phyloP scores from a whole-genome alignment of 148 eudicot genomes.

The Rhododendron ferrugineum region DNA sequence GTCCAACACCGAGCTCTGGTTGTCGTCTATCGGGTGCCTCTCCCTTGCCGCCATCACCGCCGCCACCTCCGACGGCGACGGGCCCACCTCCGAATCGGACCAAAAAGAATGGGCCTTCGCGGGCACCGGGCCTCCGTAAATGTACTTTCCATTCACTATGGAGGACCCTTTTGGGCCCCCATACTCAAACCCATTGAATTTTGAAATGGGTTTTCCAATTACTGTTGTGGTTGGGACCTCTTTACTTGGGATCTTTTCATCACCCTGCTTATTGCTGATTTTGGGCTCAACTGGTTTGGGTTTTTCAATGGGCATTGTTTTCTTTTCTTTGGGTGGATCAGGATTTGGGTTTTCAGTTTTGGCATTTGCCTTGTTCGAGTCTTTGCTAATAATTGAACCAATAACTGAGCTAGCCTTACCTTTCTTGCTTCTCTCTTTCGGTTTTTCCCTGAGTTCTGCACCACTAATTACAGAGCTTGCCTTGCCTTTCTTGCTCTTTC shows the following conservation, averaged over 20 bases:
- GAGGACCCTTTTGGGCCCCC: constrained; percentile 30
- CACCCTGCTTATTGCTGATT: background rate
- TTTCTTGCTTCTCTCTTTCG: constrained; percentile 12
- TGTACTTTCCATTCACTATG: constrained; percentile 12
- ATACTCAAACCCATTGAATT: background rate
- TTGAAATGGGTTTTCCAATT: background rate
- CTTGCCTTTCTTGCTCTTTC: constrained; percentile 15
- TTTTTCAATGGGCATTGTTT: background rate
- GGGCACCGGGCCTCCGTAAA: background rate
- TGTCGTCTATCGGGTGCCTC: constrained; percentile 35
- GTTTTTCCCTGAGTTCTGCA: constrained; percentile 22
- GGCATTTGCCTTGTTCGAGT: background rate
- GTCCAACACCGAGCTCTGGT: constrained; percentile 36
- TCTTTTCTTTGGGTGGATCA: background rate
- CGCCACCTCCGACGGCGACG: constrained; percentile 62
- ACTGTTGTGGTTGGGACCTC: background rate
- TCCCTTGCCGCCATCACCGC: constrained; percentile 38
- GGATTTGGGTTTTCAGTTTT: background rate
- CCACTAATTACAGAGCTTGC: constrained; percentile 39
- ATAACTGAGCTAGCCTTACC: constrained; percentile 26
- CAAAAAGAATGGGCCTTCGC: constrained; percentile 20
- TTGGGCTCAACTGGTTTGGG: background rate
- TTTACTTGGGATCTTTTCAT: background rate
- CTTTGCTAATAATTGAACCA: constrained; percentile 25
- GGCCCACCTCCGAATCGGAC: constrained; percentile 69